Evolutionary conservation across 495 filamentous ascomycete genomes (phyloP).

Genomic region (Xylaria curta): DNA sequence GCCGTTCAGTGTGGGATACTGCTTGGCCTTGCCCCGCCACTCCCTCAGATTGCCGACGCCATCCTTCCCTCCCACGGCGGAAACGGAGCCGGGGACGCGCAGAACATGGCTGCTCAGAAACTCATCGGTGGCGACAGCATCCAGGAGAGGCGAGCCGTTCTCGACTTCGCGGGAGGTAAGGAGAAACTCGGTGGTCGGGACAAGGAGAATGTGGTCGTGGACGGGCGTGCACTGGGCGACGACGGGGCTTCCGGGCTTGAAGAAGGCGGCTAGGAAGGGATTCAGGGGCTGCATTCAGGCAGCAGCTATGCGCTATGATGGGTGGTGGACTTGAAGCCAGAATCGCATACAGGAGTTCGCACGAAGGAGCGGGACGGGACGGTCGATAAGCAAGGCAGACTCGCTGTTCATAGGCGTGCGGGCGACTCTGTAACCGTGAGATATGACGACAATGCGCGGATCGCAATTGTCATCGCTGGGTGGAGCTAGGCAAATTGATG

Average conservation of each 20-base stretch:
- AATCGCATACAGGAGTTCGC: slow-evolving; percentile 4
- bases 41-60: slow-evolving; percentile 77
- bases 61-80: slow-evolving; percentile 69
- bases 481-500: not conserved
- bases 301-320: slow-evolving; percentile 26
- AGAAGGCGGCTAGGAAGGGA: slow-evolving; percentile 97
- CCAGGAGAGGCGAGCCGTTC: slow-evolving; percentile 74
- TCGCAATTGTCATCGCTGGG: slow-evolving; percentile 11
- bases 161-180: slow-evolving; percentile 89
- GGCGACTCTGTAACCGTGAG: not conserved
- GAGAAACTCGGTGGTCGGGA: slow-evolving; percentile 90
- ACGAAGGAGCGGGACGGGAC: not conserved
- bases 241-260: slow-evolving; percentile 79
- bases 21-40: slow-evolving; percentile 88
- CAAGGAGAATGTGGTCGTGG: slow-evolving; percentile 92
- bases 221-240: slow-evolving; percentile 91
- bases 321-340: not conserved
- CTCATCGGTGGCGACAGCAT: slow-evolving; percentile 86
- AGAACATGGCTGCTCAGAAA: slow-evolving; percentile 97
- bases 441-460: slow-evolving; percentile 6
- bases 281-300: slow-evolving; percentile 97
- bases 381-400: not conserved
- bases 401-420: slow-evolving; percentile 12
- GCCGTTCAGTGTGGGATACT: slow-evolving; percentile 90
- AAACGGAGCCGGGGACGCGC: slow-evolving; percentile 70